Base-by-base conservation (phyloP, 768 basidiomycete genomes). In the Podaxis sp. region DNA sequence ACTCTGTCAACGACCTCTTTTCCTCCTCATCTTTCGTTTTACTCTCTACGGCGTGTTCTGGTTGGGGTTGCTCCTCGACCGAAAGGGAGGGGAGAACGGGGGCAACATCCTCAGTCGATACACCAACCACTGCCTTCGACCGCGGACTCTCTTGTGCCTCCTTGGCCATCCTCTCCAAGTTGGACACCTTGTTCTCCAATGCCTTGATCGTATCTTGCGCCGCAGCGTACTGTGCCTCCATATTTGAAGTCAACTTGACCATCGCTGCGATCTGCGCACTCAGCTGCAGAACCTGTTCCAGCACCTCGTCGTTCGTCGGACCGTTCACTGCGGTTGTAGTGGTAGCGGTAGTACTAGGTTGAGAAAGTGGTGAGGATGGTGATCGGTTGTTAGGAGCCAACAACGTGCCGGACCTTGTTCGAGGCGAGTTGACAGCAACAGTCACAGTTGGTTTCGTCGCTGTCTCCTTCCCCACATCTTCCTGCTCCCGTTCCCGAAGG, bases 221-320 rank as follows among this genome's bases (percentile, higher is more conserved):
- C 3, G 84, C 82, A 1, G 82, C 72, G 65, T 97, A 95, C 71
- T 96, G 92, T 0, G 81, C 81, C 69, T 94, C 91, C 8, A 97
- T 79, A 0, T 84, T 80, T 4, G 82, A 80, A 7, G 91, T 92
- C 65, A 95, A 77, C 53, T 87, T 83, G 40, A 94, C 78, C 0
- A 94, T 90, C 1, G 86, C 83, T 58, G 88, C 87, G 30, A 99
- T 86, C 70, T 95, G 92, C 26, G 78, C 79, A 0, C 91, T 80
- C 30, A 99, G 78, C 22, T 90, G 86, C 10, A 79, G 75, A 2
- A 87, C 80, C 46, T 95, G 80, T 3, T 87, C 86, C 50, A 84
- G 81, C 3, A 86, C 73, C 13, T 81, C 76, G 2, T 73, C 69
- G 1, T 70, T 64, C 3, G 59, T 56, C 8, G 68, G 33, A 33